Conservation (phyloP, 768 basidiomycete species). For the Mycena vitilis region DNA sequence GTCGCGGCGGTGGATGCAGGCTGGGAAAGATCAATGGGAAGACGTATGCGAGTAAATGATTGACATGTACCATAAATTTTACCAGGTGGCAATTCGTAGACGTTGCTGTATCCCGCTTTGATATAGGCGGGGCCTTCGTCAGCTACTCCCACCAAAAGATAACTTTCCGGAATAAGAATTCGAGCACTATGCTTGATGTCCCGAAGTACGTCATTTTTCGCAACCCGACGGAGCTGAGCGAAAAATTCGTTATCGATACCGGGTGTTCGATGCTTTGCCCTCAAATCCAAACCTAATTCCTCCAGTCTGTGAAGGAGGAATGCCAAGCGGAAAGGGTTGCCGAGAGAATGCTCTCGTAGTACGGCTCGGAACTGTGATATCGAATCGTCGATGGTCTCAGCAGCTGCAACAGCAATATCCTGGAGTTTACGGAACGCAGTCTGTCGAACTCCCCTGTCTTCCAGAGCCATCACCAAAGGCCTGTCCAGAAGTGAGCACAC, state of each 20-base stretch:
- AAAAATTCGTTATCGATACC: conserved; percentile 70
- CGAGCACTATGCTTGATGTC: conserved; percentile 82
- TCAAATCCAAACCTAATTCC: conserved; percentile 61
- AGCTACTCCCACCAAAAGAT: conserved; percentile 81
- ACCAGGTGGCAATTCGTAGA: conserved; percentile 64
- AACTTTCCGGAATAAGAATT: conserved; percentile 75
- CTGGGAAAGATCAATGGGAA: conserved; percentile 46
- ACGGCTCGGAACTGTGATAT: conserved; percentile 60
- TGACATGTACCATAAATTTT: conserved; percentile 71
- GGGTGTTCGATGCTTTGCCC: conserved; percentile 44
- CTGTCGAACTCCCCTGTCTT: conserved; percentile 74
- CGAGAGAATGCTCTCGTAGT: conserved; percentile 60
- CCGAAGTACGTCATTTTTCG: conserved; percentile 73
- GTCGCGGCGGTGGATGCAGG: conserved; percentile 65
- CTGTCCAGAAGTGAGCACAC: conserved; percentile 48
- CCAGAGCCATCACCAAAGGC: conserved; percentile 81
- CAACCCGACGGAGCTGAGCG: conserved; percentile 65
- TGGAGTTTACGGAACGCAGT: conserved; percentile 74
- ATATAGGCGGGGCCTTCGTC: conserved; percentile 82
- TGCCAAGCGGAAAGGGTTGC: conserved; percentile 59
- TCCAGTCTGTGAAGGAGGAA: conserved; percentile 63
- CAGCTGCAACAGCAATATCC: conserved; percentile 63
- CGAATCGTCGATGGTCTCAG: conserved; percentile 71
- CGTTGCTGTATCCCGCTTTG: conserved; percentile 59
- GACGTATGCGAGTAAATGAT: background rate